A percentile compares a stretch with the other conserved stretches of the same genome.
Conservation (phyloP, 2,329 filamentous ascomycete species). For the Cladorrhinum sp. region DNA sequence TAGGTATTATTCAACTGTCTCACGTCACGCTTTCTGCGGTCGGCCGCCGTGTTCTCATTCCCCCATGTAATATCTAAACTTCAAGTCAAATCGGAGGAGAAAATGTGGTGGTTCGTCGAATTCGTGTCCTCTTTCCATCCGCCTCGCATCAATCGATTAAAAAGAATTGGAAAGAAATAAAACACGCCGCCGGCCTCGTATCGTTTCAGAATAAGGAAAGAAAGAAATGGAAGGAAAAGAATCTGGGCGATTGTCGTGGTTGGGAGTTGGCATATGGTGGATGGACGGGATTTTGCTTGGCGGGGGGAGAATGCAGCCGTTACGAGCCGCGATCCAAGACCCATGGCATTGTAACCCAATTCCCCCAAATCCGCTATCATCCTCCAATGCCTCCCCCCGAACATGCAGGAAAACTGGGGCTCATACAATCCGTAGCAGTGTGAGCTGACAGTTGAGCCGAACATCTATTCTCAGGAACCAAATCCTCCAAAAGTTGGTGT, state of each 20-base stretch:
- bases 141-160: not conserved
- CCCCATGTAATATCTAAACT: not conserved
- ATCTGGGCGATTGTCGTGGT: not conserved
- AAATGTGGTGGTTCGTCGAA: not conserved
- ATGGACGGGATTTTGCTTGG: not conserved
- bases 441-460: not conserved
- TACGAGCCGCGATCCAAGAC: not conserved
- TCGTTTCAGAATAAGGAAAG: not conserved
- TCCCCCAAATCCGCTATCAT: not conserved
- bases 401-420: not conserved
- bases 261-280: not conserved
- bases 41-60: not conserved
- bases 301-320: not conserved
- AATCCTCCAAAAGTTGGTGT: not conserved
- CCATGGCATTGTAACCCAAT: not conserved
- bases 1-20: not conserved
- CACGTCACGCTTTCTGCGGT: not conserved
- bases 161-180: not conserved
- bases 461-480: not conserved
- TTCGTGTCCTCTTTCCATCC: not conserved
- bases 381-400: not conserved
- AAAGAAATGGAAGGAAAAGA: not conserved
- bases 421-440: not conserved
- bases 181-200: not conserved
- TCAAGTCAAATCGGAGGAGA: not conserved